Evolutionary conservation across 495 filamentous ascomycete species (phyloP).

Genomic region (Astrothelium macrocarpum): DNA sequence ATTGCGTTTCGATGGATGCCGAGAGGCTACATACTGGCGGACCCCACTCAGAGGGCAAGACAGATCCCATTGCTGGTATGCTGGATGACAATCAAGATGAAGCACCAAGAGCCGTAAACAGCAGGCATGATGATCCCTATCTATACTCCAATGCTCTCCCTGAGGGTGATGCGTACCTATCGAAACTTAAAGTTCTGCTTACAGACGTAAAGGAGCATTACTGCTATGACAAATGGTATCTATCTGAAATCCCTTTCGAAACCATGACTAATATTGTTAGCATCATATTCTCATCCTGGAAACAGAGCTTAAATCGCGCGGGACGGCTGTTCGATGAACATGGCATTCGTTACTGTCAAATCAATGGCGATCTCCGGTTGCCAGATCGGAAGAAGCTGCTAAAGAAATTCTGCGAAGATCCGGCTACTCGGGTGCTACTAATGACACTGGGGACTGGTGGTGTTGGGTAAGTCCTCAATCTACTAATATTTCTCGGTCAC

Average conservation of each 20-base stretch:
- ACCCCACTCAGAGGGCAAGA: background rate
- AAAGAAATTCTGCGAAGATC: constrained; percentile 6
- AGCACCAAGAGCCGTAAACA: background rate
- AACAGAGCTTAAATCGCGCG: background rate
- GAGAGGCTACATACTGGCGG: background rate
- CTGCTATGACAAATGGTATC: background rate
- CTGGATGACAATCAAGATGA: background rate
- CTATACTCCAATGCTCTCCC: background rate
- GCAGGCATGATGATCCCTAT: background rate
- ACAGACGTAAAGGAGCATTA: background rate
- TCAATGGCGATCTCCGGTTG: background rate
- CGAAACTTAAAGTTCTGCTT: background rate
- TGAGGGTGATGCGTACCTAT: background rate
- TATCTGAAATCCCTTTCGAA: background rate
- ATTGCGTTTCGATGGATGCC: background rate
- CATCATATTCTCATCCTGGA: constrained; percentile 9
- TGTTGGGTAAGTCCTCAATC: constrained; percentile 11
- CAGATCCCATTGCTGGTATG: background rate
- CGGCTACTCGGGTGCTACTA: background rate
- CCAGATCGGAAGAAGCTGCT: background rate
- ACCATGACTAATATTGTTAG: background rate
- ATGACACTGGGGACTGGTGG: constrained; percentile 14
- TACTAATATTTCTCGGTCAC: background rate
- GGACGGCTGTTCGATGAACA: background rate
- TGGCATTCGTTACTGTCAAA: background rate